Evolutionary conservation across 345 rosid species (phyloP).

Genomic region (Psidium guajava): DNA sequence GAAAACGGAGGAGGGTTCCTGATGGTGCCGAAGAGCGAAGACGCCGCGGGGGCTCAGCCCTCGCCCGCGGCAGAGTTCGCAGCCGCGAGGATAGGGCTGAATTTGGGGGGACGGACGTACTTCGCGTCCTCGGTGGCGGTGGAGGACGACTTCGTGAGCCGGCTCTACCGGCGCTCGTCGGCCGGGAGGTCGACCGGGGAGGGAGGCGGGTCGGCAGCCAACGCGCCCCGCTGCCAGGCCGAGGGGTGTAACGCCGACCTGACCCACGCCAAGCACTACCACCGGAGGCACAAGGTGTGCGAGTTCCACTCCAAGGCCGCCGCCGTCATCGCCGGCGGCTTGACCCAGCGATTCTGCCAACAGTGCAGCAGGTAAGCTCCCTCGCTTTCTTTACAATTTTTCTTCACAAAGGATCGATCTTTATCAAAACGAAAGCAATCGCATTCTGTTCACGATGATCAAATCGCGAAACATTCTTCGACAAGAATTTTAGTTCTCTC

Average conservation of each 20-base stretch:
- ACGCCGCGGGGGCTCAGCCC: constrained; percentile 19
- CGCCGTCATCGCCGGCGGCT: constrained; percentile 73
- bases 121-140: constrained; percentile 48
- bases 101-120: constrained; percentile 87
- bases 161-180: constrained; percentile 74
- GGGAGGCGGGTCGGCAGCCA: constrained; percentile 9
- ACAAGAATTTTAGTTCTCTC: background rate
- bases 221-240: constrained; percentile 78
- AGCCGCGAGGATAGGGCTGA: constrained; percentile 68
- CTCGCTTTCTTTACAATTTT: background rate
- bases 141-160: constrained; percentile 80
- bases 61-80: constrained; percentile 18
- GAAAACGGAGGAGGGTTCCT: constrained; percentile 23
- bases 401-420: background rate
- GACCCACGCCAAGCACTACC: constrained; percentile 89
- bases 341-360: constrained; percentile 98
- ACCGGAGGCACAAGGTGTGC: constrained; percentile 94
- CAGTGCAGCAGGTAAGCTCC: constrained; percentile 88
- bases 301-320: constrained; percentile 96
- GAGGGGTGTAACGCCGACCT: constrained; percentile 97
- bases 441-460: background rate
- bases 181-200: constrained; percentile 40
- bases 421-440: background rate
- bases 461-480: background rate
- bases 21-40: constrained; percentile 69